Evolutionary conservation across 495 filamentous ascomycete genomes (phyloP).

Genomic region (Penicillium silybi): DNA sequence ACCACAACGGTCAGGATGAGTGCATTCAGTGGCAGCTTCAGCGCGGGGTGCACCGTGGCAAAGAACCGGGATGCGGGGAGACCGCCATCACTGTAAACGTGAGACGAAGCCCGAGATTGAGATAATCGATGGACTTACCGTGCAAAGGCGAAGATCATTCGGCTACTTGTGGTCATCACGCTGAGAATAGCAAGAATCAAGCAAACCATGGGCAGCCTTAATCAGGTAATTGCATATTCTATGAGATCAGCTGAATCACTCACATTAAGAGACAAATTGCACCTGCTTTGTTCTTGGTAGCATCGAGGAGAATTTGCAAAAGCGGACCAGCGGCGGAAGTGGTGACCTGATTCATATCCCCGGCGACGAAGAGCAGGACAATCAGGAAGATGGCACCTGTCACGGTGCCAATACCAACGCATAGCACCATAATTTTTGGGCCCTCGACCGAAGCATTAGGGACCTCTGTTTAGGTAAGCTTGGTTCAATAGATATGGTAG

Average conservation of each 20-base stretch:
- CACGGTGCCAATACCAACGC: slow-evolving; percentile 61
- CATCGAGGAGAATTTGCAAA: slow-evolving; percentile 63
- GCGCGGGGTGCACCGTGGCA: slow-evolving; percentile 54
- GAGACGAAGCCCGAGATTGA: not conserved
- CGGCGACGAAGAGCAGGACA: slow-evolving; percentile 58
- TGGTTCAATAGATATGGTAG: not conserved
- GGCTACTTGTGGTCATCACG: slow-evolving; percentile 68
- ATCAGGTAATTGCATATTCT: not conserved
- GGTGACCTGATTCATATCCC: slow-evolving; percentile 53
- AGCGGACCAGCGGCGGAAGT: slow-evolving; percentile 57
- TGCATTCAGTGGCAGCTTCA: slow-evolving; percentile 64
- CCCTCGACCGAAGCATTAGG: slow-evolving; percentile 59
- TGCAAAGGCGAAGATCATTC: slow-evolving; percentile 72
- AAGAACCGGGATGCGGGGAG: slow-evolving; percentile 62
- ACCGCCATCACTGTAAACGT: slow-evolving; percentile 53
- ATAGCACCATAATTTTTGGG: slow-evolving; percentile 67
- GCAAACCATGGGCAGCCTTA: slow-evolving; percentile 60
- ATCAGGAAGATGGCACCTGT: slow-evolving; percentile 65
- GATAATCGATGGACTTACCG: slow-evolving; percentile 20
- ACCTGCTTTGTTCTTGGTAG: slow-evolving; percentile 58
- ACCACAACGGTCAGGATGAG: slow-evolving; percentile 58
- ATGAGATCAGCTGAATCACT: not conserved
- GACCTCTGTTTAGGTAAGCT: slow-evolving; percentile 45
- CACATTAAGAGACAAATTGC: slow-evolving; percentile 64
- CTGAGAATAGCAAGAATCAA: slow-evolving; percentile 63